Percentiles rank a stretch among this genome's conserved stretches.
Conservation (phyloP, 805 yeast genomes). For the Yarrowia hollandica region DNA sequence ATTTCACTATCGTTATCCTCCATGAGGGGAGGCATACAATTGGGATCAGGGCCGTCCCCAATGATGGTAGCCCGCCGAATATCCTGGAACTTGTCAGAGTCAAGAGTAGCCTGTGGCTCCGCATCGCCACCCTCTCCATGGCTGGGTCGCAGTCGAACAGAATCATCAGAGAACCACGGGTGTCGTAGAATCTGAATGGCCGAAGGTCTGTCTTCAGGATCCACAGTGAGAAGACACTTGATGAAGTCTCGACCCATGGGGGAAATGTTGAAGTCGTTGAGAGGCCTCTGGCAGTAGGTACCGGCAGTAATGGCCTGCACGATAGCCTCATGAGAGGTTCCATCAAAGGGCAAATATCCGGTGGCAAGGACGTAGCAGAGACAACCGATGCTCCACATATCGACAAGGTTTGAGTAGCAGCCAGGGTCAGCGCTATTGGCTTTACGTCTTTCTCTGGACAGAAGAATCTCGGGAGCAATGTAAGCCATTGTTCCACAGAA, state of each 20-base stretch:
- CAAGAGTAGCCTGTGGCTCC: not conserved
- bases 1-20: constrained; percentile 13
- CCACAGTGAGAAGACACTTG: constrained; percentile 66
- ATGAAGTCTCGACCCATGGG: constrained; percentile 72
- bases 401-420: constrained; percentile 81
- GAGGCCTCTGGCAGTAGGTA: constrained; percentile 72
- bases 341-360: constrained; percentile 92
- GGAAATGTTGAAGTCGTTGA: constrained; percentile 56
- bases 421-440: constrained; percentile 36
- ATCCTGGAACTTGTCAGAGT: constrained; percentile 1
- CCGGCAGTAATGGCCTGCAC: constrained; percentile 76
- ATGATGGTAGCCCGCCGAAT: constrained; percentile 10
- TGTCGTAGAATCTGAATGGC: constrained; percentile 77
- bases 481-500: constrained; percentile 97
- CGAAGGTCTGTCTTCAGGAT: constrained; percentile 68
- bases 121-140: not conserved
- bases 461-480: constrained; percentile 89
- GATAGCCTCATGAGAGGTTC: constrained; percentile 82
- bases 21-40: constrained; percentile 9
- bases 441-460: constrained; percentile 40
- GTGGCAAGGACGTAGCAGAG: constrained; percentile 87
- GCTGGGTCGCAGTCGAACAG: not conserved
- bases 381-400: constrained; percentile 98
- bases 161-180: constrained; percentile 56
- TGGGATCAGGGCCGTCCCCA: constrained; percentile 13